Conservation (phyloP, 1,284 basidiomycete genomes). For the Ustilago hordei region DNA sequence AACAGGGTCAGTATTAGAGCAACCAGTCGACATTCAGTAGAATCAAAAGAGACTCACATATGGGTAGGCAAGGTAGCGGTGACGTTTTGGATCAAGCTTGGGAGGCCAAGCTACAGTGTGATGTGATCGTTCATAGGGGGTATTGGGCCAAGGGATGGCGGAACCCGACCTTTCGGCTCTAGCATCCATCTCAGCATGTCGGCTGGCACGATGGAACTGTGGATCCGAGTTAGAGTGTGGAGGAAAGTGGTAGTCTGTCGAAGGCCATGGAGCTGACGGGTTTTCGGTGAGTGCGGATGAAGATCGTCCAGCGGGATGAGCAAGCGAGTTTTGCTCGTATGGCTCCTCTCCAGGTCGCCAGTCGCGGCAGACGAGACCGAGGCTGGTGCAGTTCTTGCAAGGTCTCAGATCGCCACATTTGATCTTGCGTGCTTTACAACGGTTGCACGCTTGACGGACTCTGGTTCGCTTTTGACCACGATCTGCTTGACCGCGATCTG, state of each 20-base stretch:
- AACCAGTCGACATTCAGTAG: neutral
- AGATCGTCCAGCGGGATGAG: constrained; percentile 32
- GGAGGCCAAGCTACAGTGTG: constrained; percentile 52
- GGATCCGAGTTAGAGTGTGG: constrained; percentile 13
- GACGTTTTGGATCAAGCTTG: constrained; percentile 41
- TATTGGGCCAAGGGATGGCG: constrained; percentile 51
- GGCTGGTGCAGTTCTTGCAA: constrained; percentile 50
- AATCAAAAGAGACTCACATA: constrained; percentile 14
- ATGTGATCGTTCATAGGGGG: constrained; percentile 41
- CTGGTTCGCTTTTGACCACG: constrained; percentile 39
- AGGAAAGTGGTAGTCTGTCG: constrained; percentile 14
- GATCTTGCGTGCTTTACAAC: constrained; percentile 56
- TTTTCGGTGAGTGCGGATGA: constrained; percentile 8
- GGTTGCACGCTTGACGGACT: constrained; percentile 52
- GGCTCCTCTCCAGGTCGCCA: constrained; percentile 53
- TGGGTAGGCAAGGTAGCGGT: constrained; percentile 50
- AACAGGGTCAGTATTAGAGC: neutral
- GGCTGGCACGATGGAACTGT: constrained; percentile 13
- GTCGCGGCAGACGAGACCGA: constrained; percentile 45
- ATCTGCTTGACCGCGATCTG: constrained; percentile 24
- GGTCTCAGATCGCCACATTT: constrained; percentile 52
- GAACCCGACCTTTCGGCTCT: constrained; percentile 36
- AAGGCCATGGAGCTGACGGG: constrained; percentile 22
- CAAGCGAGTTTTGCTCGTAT: constrained; percentile 18
- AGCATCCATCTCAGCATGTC: constrained; percentile 18